phyloP scores from a whole-genome alignment of 306 rosid species.

The Rubus parviflorus region DNA sequence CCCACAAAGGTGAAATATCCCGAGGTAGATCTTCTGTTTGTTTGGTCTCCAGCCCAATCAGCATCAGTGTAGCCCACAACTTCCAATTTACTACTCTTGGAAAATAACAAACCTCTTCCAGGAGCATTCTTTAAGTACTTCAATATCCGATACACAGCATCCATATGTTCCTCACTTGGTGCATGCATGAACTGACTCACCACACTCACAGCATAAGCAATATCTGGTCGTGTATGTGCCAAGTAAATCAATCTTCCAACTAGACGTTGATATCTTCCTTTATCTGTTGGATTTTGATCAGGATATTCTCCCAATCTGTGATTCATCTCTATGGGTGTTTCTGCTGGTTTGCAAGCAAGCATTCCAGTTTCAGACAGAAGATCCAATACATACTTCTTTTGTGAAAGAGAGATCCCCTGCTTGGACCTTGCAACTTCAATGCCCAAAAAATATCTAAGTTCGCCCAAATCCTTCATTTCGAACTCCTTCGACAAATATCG shows the following conservation, averaged over 20 bases:
- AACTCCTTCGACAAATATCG: too few species aligned
- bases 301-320: neutral
- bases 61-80: neutral
- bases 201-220: neutral
- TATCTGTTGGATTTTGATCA: neutral
- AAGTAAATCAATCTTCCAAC: neutral
- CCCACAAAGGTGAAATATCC: neutral
- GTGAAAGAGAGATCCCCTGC: too few species aligned
- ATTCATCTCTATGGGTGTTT: neutral
- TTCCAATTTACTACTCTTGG: neutral
- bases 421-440: too few species aligned
- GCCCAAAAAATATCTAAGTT: neutral
- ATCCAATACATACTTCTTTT: neutral
- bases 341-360: neutral
- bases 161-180: neutral
- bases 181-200: too few species aligned
- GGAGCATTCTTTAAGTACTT: neutral
- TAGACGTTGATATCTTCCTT: neutral
- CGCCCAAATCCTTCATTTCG: too few species aligned
- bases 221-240: neutral
- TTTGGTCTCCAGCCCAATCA: neutral
- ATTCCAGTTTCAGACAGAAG: neutral
- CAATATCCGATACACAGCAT: neutral
- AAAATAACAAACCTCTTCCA: neutral
- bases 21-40: neutral